Conservation (phyloP, 129 eudicot species). For the sunflower (Helianthus annuus) region HanXRQr2.0-SUNRISE NC_035445.2:1772477-1772976, state of each 20-base stretch:
- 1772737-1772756: neutral
- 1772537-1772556: constrained; percentile 21
- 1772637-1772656: neutral
- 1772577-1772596: constrained; percentile 3
- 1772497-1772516: too few species aligned
- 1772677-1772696: neutral
- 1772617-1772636: neutral
- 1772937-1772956: constrained; percentile 1
- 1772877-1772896: neutral
- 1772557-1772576: constrained; percentile 22
- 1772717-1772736: neutral
- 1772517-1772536: constrained; percentile 10
- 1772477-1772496: too few species aligned
- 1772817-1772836: neutral
- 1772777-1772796: neutral
- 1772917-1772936: neutral
- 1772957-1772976: neutral
- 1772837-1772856: neutral
- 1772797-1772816: neutral
- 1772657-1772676: neutral
- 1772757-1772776: neutral
- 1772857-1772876: too few species aligned
- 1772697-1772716: neutral
- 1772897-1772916: neutral
- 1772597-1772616: constrained; percentile 26